Evolutionary conservation across 192 early-diverging fungal genomes (phyloP), one percentile per base, ranked within the genome.

Genomic region (Diversispora eburnea): DNA sequence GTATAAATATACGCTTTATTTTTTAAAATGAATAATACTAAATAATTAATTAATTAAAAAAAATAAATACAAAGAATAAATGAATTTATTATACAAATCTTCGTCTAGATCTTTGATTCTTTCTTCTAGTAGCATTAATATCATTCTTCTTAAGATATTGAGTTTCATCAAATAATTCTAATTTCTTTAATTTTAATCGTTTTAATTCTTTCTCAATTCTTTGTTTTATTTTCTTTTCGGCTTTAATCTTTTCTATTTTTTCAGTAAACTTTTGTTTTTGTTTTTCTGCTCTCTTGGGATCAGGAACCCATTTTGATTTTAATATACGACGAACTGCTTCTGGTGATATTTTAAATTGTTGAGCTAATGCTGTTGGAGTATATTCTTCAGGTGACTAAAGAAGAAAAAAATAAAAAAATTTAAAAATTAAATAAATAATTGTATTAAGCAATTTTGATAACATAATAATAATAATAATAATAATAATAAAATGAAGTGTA

Each of bases 281-380:
- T 3, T 39, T 19, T 43, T 43, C 60, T 42, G 33, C 10, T 13
- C 12, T 42, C 41, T 42, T 15, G 15, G 33, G 33, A 13, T 62
- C 41, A 3, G 60, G 60, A 62, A 62, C 19, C 15, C 25, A 67
- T 17, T 45, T 67, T 51, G 65, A 46, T 19, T 67, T 67, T 51
- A 67, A 5, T 46, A 67, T 67, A 48, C 65, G 45, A 10, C 46
- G 42, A 49, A 67, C 15, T n/a, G 65, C 41, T 39, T 67, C 65
- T 19, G 43, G 65, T 25, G 65, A 67, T 25, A 67, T 67, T 51
- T 39, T 51, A 67, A 67, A 67, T 45, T 45, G n/a, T 5, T 9
- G 5, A 1, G 65, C n/a, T 8, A 67, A 46, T 46, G 45, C 48
- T 46, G n/a, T 19, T 12, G 15, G n/a, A 5, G 39, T 67, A 67